Evolutionary conservation across 1,284 basidiomycete species (phyloP), one percentile per base, ranked within the genome.

Genomic region (Cryptococcus wingfieldii): DNA sequence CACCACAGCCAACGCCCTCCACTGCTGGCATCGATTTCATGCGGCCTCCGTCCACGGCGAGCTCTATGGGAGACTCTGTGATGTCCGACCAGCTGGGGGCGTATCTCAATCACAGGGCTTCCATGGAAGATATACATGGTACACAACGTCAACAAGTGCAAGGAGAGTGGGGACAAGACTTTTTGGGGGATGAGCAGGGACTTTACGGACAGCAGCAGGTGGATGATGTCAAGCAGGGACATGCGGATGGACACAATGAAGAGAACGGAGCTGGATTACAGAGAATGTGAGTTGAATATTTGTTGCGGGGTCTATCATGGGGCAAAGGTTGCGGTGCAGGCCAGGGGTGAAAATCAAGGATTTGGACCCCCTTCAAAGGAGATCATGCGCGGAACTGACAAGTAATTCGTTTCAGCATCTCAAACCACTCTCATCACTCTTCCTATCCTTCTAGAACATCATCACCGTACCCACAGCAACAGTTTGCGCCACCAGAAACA

Each of bases 201-300:
- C 25, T 12, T 5, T 47, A 47, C 28, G 46, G 55, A 53, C 51
- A 53, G 12, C 52, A 34, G 10, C 6, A 56, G n/a, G 56, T 56
- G 16, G 58, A 55, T 34, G 58, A 55, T 34, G 38, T 58, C 23
- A 53, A 59, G 42, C 51, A 54, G 13, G 38, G 44, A 47, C 47
- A 50, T 27, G 16, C 38, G 10, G 43, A 39, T 27, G 19, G 46
- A 14, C 38, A 34, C 5, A 53, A 53, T 38, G 47, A n/a, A 23
- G 47, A 13, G 31, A 10, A 19, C 25, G 45, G 27, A 25, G 27
- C 8, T 27, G 45, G 25, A 27, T 48, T 74, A 28, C 67, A 72
- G 51, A 52, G 68, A 53, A 70, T 72, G 72, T 74, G 59, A 68
- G 70, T 72, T 14, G 38, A 38, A 4, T 38, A 28, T 46, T 27